These are phyloP conservation scores for Cutaneotrichosporon sp. DNA, from an alignment of 1,284 basidiomycete species.

Conservation along the genomic window DNA sequence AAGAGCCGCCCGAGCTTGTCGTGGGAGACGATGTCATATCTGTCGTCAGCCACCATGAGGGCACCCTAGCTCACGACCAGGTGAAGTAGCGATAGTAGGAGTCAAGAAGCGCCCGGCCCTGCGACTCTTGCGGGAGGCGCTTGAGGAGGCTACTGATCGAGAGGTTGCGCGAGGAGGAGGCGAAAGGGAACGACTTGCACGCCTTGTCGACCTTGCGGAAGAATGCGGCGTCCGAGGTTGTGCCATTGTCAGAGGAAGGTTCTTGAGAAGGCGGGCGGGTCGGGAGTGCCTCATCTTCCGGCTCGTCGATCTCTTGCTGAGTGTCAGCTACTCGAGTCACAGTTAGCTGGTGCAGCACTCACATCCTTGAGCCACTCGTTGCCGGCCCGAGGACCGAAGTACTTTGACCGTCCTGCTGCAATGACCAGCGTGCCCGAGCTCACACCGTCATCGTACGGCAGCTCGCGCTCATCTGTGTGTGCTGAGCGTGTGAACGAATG, in stretches of 20 bases:
- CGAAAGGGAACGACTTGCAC: constrained; percentile 21
- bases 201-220: constrained; percentile 8
- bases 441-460: constrained; percentile 17
- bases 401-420: constrained; percentile 30
- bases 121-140: constrained; percentile 29
- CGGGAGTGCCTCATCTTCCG: background rate
- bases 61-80: constrained; percentile 27
- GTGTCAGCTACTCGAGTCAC: background rate
- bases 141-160: constrained; percentile 19
- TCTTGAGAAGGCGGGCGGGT: background rate
- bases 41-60: background rate
- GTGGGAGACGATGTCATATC: constrained; percentile 13
- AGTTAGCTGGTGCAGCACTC: background rate
- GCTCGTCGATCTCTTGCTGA: constrained; percentile 27
- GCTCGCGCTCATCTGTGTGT: constrained; percentile 4
- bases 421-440: constrained; percentile 37
- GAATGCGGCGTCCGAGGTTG: background rate
- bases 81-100: constrained; percentile 34
- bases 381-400: constrained; percentile 33
- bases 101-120: constrained; percentile 32
- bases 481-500: constrained; percentile 5
- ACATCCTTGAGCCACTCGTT: constrained; percentile 42
- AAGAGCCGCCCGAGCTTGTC: constrained; percentile 26
- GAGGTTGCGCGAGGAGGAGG: constrained; percentile 11
- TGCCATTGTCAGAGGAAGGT: background rate